Conservation (phyloP, 345 rosid species). For the Murraya paniculata region DNA sequence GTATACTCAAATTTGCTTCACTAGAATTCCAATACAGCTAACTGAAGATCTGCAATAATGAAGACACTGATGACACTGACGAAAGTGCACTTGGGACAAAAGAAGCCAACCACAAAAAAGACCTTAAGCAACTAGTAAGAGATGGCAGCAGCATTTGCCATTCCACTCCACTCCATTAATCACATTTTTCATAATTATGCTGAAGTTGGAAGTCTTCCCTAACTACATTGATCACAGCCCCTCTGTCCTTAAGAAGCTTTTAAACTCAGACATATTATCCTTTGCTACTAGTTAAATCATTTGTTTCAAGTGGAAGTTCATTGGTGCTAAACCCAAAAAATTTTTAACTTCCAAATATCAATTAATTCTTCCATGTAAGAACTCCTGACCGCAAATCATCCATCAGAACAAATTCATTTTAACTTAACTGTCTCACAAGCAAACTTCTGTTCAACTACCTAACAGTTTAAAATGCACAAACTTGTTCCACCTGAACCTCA, state of each 20-base stretch:
- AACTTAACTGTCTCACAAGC: not conserved
- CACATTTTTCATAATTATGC: not conserved
- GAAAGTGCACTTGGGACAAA: not conserved
- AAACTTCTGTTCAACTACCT: not conserved
- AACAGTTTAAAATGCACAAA: not conserved
- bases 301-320: not conserved
- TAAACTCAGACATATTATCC: not conserved
- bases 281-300: not conserved
- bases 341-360: not conserved
- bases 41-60: not conserved
- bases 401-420: not conserved
- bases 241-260: not conserved
- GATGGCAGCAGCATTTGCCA: not conserved
- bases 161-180: not conserved
- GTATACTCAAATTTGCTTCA: not conserved
- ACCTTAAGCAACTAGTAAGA: not conserved
- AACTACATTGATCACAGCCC: not conserved
- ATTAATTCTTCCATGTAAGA: not conserved
- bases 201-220: not conserved
- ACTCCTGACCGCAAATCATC: not conserved
- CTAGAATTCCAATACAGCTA: not conserved
- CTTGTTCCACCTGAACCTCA: not conserved
- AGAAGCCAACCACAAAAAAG: not conserved
- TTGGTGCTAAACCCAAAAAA: not conserved
- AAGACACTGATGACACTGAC: not conserved